Evolutionary conservation across 768 basidiomycete genomes (phyloP), one percentile per base, ranked within the genome.

Genomic region (Cytidiella melzeri): DNA sequence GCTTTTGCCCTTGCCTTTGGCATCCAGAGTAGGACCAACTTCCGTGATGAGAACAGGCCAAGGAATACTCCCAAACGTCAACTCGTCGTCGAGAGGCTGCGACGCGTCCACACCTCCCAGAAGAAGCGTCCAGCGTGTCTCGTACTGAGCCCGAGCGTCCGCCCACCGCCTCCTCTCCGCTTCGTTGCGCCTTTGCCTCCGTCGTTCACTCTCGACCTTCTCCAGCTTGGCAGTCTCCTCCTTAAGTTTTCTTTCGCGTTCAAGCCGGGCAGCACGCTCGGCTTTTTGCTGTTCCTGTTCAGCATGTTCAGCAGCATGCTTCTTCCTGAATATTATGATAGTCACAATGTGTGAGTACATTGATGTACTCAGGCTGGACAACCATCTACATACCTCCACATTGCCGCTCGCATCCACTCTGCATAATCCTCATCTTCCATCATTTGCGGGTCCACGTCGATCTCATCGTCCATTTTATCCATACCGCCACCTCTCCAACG

Each of bases 381-480:
- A 23, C 15, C n/a, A 44, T 46, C 30, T 11, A 66, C 79, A 36
- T 52, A 83, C 79, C 80, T 77, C 72, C 88, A 92, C 87, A 96
- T 94, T 41, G 89, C 90, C 21, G 75, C 67, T 54, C 92, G 71
- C 44, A 95, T 69, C 87, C 88, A 94, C 57, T 91, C 88, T 1
- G 85, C 79, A 56, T 95, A 95, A 52, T 90, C 84, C 56, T 93
- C 86, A 6, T 93, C 91, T 52, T 84, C 83, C 85, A 94, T 85
- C 42, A 62, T 55, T 41, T 58, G 62, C 24, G 73, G 71, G 51
- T 79, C 65, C 4, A 66, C 57, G 15, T 59, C 56, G 2, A 77
- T 57, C 66, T 73, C 61, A 64, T 67, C 57, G 62, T 80, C 64
- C 67, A 57, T 71, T 65, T 24, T 67, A 66, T 55, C 74, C 70